A percentile compares a stretch with the other conserved stretches of the same genome.
phyloP scores from a whole-genome alignment of 2,329 filamentous ascomycete species.

The Colletotrichum musicola region DNA sequence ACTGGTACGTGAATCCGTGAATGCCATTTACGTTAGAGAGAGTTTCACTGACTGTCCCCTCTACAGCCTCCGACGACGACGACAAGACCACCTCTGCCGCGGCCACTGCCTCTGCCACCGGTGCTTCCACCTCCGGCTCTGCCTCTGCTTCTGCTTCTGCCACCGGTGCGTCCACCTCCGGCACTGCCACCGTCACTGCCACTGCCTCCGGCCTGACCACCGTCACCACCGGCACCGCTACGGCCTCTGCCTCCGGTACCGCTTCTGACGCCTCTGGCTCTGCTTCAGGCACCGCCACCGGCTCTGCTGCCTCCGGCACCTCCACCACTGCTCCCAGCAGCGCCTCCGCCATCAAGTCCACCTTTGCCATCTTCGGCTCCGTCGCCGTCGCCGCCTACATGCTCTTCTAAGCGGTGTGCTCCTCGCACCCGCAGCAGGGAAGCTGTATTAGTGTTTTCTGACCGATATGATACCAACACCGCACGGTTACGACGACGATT shows the following conservation, averaged over 20 bases:
- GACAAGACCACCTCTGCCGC: not conserved
- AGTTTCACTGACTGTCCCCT: not conserved
- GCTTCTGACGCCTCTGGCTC: conserved; percentile 23
- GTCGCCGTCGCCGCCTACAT: conserved; percentile 37
- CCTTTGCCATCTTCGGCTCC: conserved; percentile 37
- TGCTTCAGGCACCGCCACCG: conserved; percentile 28
- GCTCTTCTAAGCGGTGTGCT: conserved; percentile 34
- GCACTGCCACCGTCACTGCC: conserved; percentile 21
- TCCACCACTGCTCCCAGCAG: conserved; percentile 29
- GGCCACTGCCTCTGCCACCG: not conserved
- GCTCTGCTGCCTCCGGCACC: conserved; percentile 29
- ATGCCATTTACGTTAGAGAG: too few relatives aligned
- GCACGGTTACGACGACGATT: conserved; percentile 28
- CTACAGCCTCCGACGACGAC: conserved; percentile 11
- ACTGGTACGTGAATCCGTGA: conserved; percentile 20
- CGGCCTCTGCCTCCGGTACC: conserved; percentile 23
- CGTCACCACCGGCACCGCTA: conserved; percentile 31
- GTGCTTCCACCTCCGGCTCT: conserved; percentile 9
- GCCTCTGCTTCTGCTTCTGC: conserved; percentile 22
- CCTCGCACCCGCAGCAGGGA: too few relatives aligned
- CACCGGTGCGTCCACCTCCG: conserved; percentile 18
- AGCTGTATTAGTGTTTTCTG: conserved; percentile 26
- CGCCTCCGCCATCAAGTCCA: conserved; percentile 34
- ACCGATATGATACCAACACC: conserved; percentile 37
- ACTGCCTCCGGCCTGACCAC: conserved; percentile 33